Base-by-base conservation (phyloP, 768 basidiomycete species). In the Auriscalpium vulgare region DNA sequence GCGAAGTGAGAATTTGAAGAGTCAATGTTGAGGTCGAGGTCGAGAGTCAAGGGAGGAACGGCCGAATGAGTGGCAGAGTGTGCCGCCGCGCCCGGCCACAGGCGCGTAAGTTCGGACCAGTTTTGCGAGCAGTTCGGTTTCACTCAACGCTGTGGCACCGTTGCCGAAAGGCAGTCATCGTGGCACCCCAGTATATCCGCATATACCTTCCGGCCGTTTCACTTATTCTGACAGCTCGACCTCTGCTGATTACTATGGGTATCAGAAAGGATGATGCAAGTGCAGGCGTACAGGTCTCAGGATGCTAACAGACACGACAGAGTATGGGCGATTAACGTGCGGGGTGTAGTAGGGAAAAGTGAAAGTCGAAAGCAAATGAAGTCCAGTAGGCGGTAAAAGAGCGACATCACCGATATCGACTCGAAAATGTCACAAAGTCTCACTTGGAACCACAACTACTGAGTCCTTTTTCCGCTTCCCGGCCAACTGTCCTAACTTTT, bases 381-480 rank as follows among this genome's bases (percentile, higher is more conserved):
- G 61, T 60, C 61, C 56, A 54, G 55, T 56, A 57, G 59, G 29
- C 4, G 29, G 23, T 47, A 57, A 47, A 37, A 50, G 49, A 21
- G 57, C 51, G 51, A 45, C 34, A 48, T 54, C 48, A 36, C 48
- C 46, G 40, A 38, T 5, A 34, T 46, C 46, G 51, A 34, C 44
- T 54, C 43, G 49, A 49, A 34, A 38, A 36, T 55, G 59, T 67
- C 59, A 67, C 57, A 62, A 59, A 47, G 50, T 50, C 59, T 75
- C 79, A 63, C 80, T 79, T 56, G 75, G 61, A 62, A 74, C 78
- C 62, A 73, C 73, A 59, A 66, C 65, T 40, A 66, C 65, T 40
- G 81, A 78, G 59, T 78, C 80, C 65, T 78, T 79, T 70, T 81
- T 84, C 72, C 75, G 70, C 63, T 71, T 70, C 37, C 72, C 73